phyloP scores from a whole-genome alignment of 2,329 filamentous ascomycete species.

The Colletotrichum gloeosporioides region DNA sequence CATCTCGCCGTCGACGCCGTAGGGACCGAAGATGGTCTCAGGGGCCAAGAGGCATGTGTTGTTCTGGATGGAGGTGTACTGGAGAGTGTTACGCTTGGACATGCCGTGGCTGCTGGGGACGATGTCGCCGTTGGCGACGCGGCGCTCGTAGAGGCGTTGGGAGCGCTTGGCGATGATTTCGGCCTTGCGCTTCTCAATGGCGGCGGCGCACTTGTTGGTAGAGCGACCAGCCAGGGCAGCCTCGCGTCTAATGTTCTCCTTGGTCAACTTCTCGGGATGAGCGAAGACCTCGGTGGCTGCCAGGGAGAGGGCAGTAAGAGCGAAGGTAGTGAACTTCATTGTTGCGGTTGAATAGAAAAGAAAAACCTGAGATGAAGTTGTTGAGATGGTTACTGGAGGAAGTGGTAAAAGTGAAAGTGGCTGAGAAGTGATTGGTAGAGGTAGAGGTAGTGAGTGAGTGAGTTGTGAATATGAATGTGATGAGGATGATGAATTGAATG shows the following conservation, averaged over 20 bases:
- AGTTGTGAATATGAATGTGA: neutral
- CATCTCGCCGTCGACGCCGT: constrained; percentile 33
- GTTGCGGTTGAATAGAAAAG: neutral
- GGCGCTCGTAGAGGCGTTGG: neutral
- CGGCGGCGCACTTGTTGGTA: neutral
- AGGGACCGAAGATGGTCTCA: constrained; percentile 52
- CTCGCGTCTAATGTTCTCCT: neutral
- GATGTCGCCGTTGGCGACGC: neutral
- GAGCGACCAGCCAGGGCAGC: neutral
- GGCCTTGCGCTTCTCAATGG: neutral
- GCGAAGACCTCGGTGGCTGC: neutral
- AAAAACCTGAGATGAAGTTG: neutral
- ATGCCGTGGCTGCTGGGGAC: neutral
- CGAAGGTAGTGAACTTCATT: neutral
- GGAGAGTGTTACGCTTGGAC: neutral
- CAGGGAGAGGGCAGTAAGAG: neutral
- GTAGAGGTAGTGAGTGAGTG: neutral
- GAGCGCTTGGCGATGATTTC: neutral
- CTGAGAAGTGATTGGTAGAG: neutral
- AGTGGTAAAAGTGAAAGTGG: neutral
- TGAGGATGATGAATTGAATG: neutral
- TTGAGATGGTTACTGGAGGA: neutral
- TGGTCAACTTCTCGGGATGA: neutral
- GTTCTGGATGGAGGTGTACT: constrained; percentile 24
- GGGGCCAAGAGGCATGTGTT: constrained; percentile 48